phyloP scores from a whole-genome alignment of 108 stramenopile genomes.

The Pseudonitzschia pungens region DNA sequence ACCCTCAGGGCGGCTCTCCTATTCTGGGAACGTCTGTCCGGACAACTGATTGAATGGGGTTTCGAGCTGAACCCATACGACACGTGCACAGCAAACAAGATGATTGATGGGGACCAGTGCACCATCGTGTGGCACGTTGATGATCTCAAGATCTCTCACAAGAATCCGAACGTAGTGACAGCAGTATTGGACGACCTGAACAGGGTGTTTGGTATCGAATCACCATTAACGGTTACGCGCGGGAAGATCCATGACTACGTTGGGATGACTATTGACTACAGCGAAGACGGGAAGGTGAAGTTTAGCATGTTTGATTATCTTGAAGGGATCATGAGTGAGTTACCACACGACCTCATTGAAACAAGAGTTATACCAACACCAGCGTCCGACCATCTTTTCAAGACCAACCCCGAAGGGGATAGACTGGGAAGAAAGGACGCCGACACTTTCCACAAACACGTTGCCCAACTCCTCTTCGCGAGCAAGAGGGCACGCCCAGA shows the following conservation, averaged over 20 bases:
- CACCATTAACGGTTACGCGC: slow-evolving; percentile 11
- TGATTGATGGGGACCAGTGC: slow-evolving; percentile 10
- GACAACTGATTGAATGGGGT: slow-evolving; percentile 28
- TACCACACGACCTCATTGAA: no score
- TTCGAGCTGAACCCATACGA: slow-evolving; percentile 57
- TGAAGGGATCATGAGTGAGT: no score
- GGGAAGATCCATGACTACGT: slow-evolving; percentile 39
- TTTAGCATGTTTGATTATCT: no score
- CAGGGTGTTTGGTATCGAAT: slow-evolving; percentile 23
- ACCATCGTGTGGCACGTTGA: slow-evolving; percentile 28
- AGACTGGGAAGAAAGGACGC: no score
- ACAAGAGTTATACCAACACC: no score
- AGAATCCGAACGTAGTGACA: slow-evolving; percentile 17
- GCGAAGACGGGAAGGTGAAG: neutral
- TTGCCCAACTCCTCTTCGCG: no score
- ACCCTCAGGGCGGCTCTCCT: slow-evolving; percentile 34
- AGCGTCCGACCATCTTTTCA: no score
- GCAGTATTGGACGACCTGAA: neutral
- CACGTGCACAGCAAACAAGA: slow-evolving; percentile 51
- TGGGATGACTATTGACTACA: slow-evolving; percentile 42
- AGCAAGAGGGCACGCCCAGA: no score
- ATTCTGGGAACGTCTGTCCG: slow-evolving; percentile 26
- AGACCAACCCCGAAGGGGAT: no score
- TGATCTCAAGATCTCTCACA: slow-evolving; percentile 41
- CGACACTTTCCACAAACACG: no score